A percentile compares a stretch with the other conserved stretches of the same genome.
Evolutionary conservation across 352 stramenopile species (phyloP).

Genomic region (Achlya hypogyna): DNA sequence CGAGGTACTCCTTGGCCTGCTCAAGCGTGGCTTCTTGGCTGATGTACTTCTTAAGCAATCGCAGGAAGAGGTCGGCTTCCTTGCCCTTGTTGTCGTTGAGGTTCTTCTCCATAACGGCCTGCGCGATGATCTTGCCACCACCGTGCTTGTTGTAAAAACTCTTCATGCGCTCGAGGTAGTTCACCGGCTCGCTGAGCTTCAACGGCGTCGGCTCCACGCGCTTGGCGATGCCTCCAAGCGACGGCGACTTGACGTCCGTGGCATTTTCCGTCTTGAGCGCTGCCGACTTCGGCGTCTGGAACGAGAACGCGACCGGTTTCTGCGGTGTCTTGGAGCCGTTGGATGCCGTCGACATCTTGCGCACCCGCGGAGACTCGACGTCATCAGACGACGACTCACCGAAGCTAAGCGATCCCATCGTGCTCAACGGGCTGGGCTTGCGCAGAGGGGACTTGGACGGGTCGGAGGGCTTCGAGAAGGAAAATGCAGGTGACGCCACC

Average conservation of each 20-base stretch:
- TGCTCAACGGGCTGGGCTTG: not conserved
- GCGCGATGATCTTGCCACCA: constrained; percentile 1
- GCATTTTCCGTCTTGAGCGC: not conserved
- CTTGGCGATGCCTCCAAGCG: not conserved
- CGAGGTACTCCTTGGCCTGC: constrained; percentile 10
- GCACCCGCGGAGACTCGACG: constrained; percentile 6
- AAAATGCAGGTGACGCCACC: not conserved
- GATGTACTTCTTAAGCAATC: constrained; percentile 7
- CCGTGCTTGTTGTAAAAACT: constrained; percentile 6
- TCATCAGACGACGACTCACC: not conserved
- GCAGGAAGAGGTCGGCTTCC: constrained; percentile 11
- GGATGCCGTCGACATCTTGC: constrained; percentile 17
- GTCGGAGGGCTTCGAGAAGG: not conserved
- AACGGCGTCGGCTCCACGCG: not conserved
- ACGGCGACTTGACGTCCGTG: not conserved
- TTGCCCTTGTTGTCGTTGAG: constrained; percentile 7
- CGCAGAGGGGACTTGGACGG: not conserved
- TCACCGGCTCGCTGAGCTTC: too few species aligned
- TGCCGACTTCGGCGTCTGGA: not conserved
- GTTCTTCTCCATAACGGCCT: not conserved
- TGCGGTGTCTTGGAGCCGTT: too few species aligned
- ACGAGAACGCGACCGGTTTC: too few species aligned
- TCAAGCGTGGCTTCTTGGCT: not conserved
- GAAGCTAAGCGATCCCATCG: not conserved
- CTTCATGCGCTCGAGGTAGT: constrained; percentile 10